Conservation (phyloP, 441 rosid genomes). For the Gossypium trilobum region DNA sequence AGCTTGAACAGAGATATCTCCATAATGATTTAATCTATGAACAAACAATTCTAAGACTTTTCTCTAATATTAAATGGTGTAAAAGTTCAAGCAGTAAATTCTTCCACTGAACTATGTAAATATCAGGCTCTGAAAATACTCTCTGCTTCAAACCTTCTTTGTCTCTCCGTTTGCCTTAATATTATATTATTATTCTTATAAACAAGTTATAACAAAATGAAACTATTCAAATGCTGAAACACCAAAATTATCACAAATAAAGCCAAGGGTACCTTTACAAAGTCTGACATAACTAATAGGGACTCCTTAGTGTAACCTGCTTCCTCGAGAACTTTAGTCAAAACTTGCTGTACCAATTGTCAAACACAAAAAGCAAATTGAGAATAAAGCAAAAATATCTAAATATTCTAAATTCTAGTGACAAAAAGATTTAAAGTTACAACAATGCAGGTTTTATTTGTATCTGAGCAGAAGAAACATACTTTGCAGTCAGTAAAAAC, state of each 20-base stretch:
- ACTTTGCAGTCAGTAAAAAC: neutral
- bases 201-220: neutral
- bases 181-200: neutral
- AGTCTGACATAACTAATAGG: conserved; percentile 25
- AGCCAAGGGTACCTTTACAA: conserved; percentile 25
- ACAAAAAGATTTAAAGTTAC: neutral
- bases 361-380: conserved; percentile 15
- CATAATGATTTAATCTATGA: neutral
- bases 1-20: conserved; percentile 5
- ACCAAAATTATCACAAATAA: neutral
- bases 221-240: neutral
- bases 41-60: neutral
- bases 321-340: conserved; percentile 32
- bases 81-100: neutral
- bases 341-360: conserved; percentile 31
- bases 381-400: neutral
- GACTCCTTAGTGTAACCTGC: conserved; percentile 36
- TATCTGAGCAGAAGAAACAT: neutral
- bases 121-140: neutral
- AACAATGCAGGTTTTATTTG: neutral
- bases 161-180: neutral
- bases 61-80: neutral
- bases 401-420: neutral
- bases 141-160: neutral
- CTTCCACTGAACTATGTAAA: neutral